A percentile compares a stretch with the other conserved stretches of the same genome.
Conservation (phyloP, 1,284 basidiomycete species). For the Gomphus sp. region DNA sequence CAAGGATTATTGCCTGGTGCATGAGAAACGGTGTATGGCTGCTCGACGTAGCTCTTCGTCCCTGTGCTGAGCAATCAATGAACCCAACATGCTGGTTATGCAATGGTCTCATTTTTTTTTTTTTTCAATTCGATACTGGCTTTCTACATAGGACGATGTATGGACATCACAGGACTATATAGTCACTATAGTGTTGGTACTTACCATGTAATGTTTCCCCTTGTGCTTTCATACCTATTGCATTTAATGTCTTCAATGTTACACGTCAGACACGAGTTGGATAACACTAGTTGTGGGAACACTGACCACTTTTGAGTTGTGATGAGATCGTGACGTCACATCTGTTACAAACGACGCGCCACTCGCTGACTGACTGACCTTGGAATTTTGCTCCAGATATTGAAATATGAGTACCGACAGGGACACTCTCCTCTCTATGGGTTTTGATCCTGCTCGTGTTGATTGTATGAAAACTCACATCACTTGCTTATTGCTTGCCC, state of each 20-base stretch:
- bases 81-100: no score
- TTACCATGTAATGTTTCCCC: no score
- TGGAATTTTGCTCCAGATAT: no score
- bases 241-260: background rate
- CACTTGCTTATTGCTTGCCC: background rate
- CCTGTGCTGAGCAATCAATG: no score
- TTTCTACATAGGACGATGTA: no score
- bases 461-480: slow-evolving; percentile 62
- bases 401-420: no score
- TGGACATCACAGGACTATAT: no score
- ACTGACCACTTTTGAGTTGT: background rate
- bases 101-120: no score
- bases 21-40: background rate
- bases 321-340: background rate
- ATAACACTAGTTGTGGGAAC: background rate
- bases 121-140: no score
- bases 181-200: background rate
- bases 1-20: background rate
- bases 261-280: background rate
- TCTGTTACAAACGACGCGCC: background rate
- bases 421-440: slow-evolving; percentile 79
- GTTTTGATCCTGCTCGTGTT: slow-evolving; percentile 74
- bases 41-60: background rate
- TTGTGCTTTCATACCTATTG: background rate
- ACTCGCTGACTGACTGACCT: slow-evolving; percentile 12